phyloP scores from a whole-genome alignment of 1,284 basidiomycete species.

The Ustilago lituana region DNA sequence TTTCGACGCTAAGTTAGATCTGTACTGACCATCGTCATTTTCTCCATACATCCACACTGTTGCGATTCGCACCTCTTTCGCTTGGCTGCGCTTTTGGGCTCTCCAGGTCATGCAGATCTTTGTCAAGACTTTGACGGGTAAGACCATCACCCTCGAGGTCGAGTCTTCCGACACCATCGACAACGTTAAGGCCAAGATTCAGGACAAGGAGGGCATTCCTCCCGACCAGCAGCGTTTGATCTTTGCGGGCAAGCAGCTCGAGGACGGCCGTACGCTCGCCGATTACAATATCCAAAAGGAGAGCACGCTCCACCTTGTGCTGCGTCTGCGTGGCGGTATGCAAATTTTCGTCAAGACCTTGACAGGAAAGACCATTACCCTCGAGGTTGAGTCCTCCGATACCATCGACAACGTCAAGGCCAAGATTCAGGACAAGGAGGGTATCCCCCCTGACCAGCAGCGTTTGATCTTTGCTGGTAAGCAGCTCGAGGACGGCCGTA shows the following conservation, averaged over 20 bases:
- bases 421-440: constrained; percentile 67
- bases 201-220: constrained; percentile 68
- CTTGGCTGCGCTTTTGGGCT: no score
- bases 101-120: constrained; percentile 50
- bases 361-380: constrained; percentile 69
- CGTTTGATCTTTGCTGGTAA: constrained; percentile 65
- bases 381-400: constrained; percentile 69
- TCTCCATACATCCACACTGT: no score
- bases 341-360: constrained; percentile 59
- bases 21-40: constrained; percentile 1
- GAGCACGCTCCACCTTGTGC: constrained; percentile 60
- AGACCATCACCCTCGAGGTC: constrained; percentile 94
- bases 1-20: no score
- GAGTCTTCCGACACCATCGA: constrained; percentile 92
- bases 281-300: constrained; percentile 69
- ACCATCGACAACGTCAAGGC: constrained; percentile 75
- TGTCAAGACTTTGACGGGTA: constrained; percentile 83
- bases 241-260: constrained; percentile 70
- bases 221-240: constrained; percentile 70
- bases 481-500: constrained; percentile 65
- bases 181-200: constrained; percentile 72
- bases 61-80: no score
- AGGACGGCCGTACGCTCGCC: constrained; percentile 69
- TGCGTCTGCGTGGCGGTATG: constrained; percentile 64
- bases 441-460: constrained; percentile 66